Conservation (phyloP, 352 stramenopile species). For the Phytopythium helicoides region DNA sequence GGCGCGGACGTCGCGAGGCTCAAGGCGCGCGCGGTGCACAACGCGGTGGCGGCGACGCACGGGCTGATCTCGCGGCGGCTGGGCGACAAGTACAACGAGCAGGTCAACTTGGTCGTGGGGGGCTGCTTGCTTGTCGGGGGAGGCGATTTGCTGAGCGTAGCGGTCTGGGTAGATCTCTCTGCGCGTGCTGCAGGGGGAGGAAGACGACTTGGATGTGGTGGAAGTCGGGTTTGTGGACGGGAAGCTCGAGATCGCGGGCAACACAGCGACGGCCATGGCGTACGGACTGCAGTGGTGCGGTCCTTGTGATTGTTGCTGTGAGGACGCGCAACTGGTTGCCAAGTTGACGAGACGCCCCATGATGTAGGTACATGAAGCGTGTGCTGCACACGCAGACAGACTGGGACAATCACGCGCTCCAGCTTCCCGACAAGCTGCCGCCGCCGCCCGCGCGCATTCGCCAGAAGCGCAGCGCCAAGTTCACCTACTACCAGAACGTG, state of each 20-base stretch:
- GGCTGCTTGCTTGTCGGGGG: neutral
- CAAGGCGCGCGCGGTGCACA: constrained; percentile 27
- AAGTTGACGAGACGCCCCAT: too few relatives aligned
- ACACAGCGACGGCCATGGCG: constrained; percentile 57
- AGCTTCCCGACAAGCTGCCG: constrained; percentile 53
- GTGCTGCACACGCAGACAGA: constrained; percentile 74
- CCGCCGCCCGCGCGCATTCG: constrained; percentile 27
- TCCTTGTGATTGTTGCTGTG: neutral
- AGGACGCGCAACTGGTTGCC: neutral
- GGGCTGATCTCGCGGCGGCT: constrained; percentile 60
- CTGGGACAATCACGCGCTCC: constrained; percentile 74
- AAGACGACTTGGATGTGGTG: constrained; percentile 58
- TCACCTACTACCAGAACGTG: constrained; percentile 92
- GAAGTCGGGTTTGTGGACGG: constrained; percentile 41
- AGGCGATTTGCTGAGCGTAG: neutral
- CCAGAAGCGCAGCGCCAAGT: constrained; percentile 65
- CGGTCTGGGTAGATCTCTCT: constrained; percentile 41
- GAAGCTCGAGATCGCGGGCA: constrained; percentile 56
- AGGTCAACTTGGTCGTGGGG: constrained; percentile 26
- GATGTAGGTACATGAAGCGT: constrained; percentile 73
- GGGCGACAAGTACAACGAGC: constrained; percentile 51
- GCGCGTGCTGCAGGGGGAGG: constrained; percentile 30
- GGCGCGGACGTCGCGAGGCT: constrained; percentile 12
- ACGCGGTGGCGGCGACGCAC: constrained; percentile 43
- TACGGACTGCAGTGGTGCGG: constrained; percentile 62